Evolutionary conservation across 495 filamentous ascomycete species (phyloP), one percentile per base, ranked within the genome.

Genomic region (Immersiella caudata): DNA sequence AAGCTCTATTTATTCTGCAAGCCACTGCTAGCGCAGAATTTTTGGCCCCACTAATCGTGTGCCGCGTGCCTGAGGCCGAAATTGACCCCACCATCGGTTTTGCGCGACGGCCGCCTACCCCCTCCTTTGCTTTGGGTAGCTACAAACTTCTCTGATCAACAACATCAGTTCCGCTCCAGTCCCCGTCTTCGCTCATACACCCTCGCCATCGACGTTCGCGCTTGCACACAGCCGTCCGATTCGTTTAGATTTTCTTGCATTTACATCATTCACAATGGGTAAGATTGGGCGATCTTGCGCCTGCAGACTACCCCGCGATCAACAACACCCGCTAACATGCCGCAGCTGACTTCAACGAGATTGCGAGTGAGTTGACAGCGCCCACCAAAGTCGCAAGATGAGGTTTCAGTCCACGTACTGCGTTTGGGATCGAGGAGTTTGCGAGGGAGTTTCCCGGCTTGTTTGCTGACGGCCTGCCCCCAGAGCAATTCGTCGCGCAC

Each of bases 401-500:
- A 6, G 2, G 24, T 55, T 4, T 58, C 16, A 55, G 21, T 11
- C 5, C 20, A 50, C 14, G 16, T 5, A 14, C 11, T 46, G 16
- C 40, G 11, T 36, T 12, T 2, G 16, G 40, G 40, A 2, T 12
- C 16, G 6, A 2, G 40, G 40, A 14, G 40, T 4, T 6, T 18
- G 11, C 16, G 14, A 14, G 14, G 4, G 40, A 2, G 11, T 2
- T 14, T 46, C 11, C 40, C 14, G 4, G 40, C 6, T 18, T 46
- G 40, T 12, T 36, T 12, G 16, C 40, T 46, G 40, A 46, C 16
- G 40, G 3, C 52, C 26, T 21, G 50, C 35, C 27, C 63, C 52
- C 76, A 97, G 94, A 84, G 69, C 82, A 94, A 73, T 98, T 98
- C 79, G 88, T 92, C 60, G 66, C 87, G 25, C 94, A 89, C 84